Evolutionary conservation across 352 stramenopile species (phyloP), one percentile per base, ranked within the genome.

Genomic region (Pythium scleroteichum): DNA sequence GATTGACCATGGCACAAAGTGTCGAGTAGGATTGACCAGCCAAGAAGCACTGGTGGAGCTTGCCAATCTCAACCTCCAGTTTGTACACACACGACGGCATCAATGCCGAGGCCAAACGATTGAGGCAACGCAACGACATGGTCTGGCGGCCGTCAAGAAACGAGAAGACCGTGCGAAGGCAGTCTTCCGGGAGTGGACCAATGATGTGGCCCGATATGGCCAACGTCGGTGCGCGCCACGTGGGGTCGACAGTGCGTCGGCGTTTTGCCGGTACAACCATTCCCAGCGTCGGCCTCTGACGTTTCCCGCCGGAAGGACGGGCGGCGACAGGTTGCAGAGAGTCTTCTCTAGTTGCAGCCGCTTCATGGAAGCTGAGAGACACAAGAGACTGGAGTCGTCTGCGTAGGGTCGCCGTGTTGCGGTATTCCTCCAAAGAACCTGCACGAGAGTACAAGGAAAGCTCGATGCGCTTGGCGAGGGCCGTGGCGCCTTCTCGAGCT

Each of bases 391-490:
- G 84, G 23, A 93, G 68, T 20, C 84, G 78, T 24, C 82, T 65
- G n/a, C 77, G 79, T 54, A 93, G 64, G 12, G 84, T 93, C 23
- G 76, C 72, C 41, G 85, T 55, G 64, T 90, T 87, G 44, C 70
- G 72, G 63, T 91, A 93, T 60, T 93, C 84, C 33, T 70, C 72
- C 39, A 89, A 50, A 3, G 79, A 90, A 0, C 66, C 78, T 7
- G 84, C 84, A 20, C 78, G 76, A 8, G 81, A 83, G 62, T 93
- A 93, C 22, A 93, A 54, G 13, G 77, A 82, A 9, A 93, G 32
- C 35, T 93, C 84, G 47, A 93, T 90, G 47, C 77, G 84, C 49
- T 89, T 90, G 3, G 80, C 82, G 22, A 92, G 66, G 22, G 70
- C 69, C 13, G 68, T 59, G 16, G 59, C 56, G 27, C 57, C 59